Conservation (phyloP, 2,329 filamentous ascomycete genomes). For the Fusarium drepaniforme region DNA sequence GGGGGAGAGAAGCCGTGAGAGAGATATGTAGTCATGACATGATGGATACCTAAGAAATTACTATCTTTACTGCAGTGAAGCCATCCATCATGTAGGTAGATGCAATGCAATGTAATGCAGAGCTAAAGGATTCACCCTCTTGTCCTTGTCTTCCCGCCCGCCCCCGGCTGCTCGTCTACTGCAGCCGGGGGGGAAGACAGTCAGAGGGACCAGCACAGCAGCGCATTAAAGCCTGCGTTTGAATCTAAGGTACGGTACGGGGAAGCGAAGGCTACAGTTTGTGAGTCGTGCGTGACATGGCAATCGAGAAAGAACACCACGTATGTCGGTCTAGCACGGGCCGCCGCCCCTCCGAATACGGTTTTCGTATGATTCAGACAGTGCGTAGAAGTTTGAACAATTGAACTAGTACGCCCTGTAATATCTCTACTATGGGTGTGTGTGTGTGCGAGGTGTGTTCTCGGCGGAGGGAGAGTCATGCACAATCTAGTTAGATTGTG, state of each 20-base stretch:
- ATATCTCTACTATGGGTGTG: background rate
- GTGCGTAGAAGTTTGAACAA: background rate
- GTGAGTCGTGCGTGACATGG: background rate
- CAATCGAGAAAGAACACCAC: slow-evolving; percentile 24
- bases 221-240: slow-evolving; percentile 10
- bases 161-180: slow-evolving; percentile 14
- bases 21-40: background rate
- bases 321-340: slow-evolving; percentile 34
- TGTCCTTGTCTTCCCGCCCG: background rate
- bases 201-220: slow-evolving; percentile 27
- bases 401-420: background rate
- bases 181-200: slow-evolving; percentile 18
- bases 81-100: background rate
- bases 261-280: background rate
- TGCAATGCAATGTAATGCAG: slow-evolving; percentile 8
- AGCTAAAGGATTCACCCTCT: background rate
- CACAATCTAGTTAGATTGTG: background rate
- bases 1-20: background rate
- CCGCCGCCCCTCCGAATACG: background rate
- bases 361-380: background rate
- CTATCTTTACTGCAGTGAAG: background rate
- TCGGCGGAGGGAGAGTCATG: background rate
- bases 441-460: background rate
- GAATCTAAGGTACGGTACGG: background rate
- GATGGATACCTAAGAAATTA: background rate